Conservation (phyloP, 1,284 basidiomycete genomes). For the Trichosporon inkin region DNA sequence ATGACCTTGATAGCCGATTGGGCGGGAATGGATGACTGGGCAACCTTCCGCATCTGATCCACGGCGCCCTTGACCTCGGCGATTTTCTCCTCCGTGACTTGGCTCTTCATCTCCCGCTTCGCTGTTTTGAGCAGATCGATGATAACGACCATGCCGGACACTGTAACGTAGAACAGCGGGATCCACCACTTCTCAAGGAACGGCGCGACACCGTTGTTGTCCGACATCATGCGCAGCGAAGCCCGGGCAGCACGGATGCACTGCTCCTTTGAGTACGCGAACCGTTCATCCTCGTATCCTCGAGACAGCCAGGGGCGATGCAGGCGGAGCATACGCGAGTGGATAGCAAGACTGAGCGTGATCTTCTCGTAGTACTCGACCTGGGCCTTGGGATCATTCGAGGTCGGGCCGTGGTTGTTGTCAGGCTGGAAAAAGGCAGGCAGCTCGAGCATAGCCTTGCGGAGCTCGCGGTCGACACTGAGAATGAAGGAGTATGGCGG, state of each 20-base stretch:
- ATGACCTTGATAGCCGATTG: slow-evolving; percentile 50
- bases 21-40: slow-evolving; percentile 47
- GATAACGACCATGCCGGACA: slow-evolving; percentile 49
- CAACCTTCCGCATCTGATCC: slow-evolving; percentile 46
- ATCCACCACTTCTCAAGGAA: slow-evolving; percentile 53
- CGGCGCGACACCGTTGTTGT: slow-evolving; percentile 40
- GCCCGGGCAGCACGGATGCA: slow-evolving; percentile 51
- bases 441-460: slow-evolving; percentile 49
- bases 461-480: slow-evolving; percentile 47
- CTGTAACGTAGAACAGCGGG: slow-evolving; percentile 48
- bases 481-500: slow-evolving; percentile 50
- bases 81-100: slow-evolving; percentile 45
- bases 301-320: slow-evolving; percentile 49
- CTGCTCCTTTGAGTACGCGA: slow-evolving; percentile 50
- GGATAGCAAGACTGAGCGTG: slow-evolving; percentile 48
- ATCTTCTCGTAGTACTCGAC: slow-evolving; percentile 51
- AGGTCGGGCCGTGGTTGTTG: slow-evolving; percentile 25
- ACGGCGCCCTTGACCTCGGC: slow-evolving; percentile 45
- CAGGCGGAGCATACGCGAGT: slow-evolving; percentile 49
- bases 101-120: slow-evolving; percentile 39
- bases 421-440: slow-evolving; percentile 50
- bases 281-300: slow-evolving; percentile 47
- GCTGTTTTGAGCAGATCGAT: slow-evolving; percentile 49
- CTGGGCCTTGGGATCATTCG: slow-evolving; percentile 39
- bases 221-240: slow-evolving; percentile 48